phyloP scores from a whole-genome alignment of 805 yeast species.

The Debaryomyces castellii region DNA sequence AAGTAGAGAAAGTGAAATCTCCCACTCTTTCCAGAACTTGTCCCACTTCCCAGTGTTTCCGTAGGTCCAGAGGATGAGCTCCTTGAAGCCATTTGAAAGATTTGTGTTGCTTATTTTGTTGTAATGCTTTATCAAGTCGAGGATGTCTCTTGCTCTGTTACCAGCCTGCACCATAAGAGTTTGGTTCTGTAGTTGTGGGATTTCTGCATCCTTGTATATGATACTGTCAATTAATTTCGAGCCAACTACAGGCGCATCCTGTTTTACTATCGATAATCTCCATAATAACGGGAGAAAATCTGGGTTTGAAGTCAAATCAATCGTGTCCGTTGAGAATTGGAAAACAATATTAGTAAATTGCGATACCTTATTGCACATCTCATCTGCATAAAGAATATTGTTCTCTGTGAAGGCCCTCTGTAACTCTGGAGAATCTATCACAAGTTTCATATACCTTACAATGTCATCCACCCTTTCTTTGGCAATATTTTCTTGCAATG shows the following conservation, averaged over 20 bases:
- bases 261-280: conserved; percentile 24
- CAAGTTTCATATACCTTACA: conserved; percentile 27
- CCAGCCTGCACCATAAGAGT: conserved; percentile 18
- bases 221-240: conserved; percentile 23
- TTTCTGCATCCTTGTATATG: conserved; percentile 14
- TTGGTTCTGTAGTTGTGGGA: conserved; percentile 5
- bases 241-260: conserved; percentile 15
- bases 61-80: conserved; percentile 33
- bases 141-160: conserved; percentile 30
- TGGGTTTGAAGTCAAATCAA: conserved; percentile 23
- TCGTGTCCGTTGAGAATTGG: conserved; percentile 22
- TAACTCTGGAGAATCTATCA: conserved; percentile 33
- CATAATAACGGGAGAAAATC: conserved; percentile 35
- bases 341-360: conserved; percentile 24
- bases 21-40: conserved; percentile 41
- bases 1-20: conserved; percentile 15
- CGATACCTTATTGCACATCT: conserved; percentile 22
- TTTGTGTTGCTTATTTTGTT: conserved; percentile 10
- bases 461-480: conserved; percentile 26
- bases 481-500: conserved; percentile 7
- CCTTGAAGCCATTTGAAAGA: conserved; percentile 21
- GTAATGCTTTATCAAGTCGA: conserved; percentile 23
- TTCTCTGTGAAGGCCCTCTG: conserved; percentile 5
- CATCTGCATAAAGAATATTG: conserved; percentile 14
- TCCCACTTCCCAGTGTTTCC: conserved; percentile 41